These are phyloP conservation scores for Botrytis pseudocinerea DNA, from an alignment of 2,329 filamentous ascomycete species.

Conservation along the genomic window DNA sequence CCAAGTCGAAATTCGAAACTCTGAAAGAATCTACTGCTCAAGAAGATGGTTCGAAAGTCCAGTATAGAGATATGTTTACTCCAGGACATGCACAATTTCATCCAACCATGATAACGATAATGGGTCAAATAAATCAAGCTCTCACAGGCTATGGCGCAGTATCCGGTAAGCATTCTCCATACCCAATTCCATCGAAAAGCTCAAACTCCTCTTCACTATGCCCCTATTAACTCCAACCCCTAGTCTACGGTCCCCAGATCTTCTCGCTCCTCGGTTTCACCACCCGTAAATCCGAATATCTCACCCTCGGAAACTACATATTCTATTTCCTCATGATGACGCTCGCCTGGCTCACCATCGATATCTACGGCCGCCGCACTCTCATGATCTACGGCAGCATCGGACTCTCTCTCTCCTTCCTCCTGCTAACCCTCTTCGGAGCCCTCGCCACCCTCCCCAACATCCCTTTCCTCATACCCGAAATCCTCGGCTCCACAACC, in stretches of 20 bases:
- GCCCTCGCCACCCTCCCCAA: constrained; percentile 47
- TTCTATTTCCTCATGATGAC: constrained; percentile 62
- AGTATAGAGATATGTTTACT: constrained; percentile 59
- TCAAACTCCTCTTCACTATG: too few relatives aligned
- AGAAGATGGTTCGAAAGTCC: constrained; percentile 46
- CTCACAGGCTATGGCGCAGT: constrained; percentile 60
- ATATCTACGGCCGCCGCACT: constrained; percentile 54
- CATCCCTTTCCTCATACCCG: constrained; percentile 46
- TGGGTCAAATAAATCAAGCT: constrained; percentile 64
- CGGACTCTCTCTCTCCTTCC: constrained; percentile 50
- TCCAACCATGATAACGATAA: constrained; percentile 59
- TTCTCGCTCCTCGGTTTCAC: constrained; percentile 61
- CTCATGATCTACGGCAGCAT: constrained; percentile 55
- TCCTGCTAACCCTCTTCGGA: constrained; percentile 53
- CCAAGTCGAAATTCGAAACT: constrained; percentile 51
- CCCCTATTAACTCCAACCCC: constrained; percentile 36
- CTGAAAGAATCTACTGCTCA: constrained; percentile 53
- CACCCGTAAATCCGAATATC: constrained; percentile 52
- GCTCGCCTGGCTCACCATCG: constrained; percentile 59
- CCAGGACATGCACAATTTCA: constrained; percentile 58
- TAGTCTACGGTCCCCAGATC: constrained; percentile 62
- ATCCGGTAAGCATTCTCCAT: constrained; percentile 36
- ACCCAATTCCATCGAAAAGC: too few relatives aligned
- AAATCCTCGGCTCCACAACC: constrained; percentile 52
- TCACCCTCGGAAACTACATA: constrained; percentile 61